phyloP scores from a whole-genome alignment of 2,329 filamentous ascomycete genomes.

The Aquanectria penicillioides region DNA sequence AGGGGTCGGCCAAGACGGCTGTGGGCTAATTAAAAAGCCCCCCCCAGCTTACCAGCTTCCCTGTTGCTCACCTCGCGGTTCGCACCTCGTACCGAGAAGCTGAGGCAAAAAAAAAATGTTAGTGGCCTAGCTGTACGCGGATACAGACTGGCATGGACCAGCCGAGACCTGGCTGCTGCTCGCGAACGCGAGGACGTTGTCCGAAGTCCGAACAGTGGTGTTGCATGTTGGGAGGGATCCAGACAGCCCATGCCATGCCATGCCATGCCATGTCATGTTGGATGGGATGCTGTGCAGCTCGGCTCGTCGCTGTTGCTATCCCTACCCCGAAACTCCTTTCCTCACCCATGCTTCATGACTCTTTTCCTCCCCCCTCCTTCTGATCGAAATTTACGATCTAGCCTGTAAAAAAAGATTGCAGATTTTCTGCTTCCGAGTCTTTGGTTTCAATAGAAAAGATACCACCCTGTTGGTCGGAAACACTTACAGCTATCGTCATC shows the following conservation, averaged over 20 bases:
- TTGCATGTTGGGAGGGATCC: neutral
- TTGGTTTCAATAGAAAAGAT: neutral
- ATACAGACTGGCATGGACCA: neutral
- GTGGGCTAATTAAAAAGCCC: slow-evolving; percentile 3
- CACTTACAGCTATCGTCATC: no score
- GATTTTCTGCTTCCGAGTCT: neutral
- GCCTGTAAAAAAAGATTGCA: no score
- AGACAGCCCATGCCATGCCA: neutral
- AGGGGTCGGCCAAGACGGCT: neutral
- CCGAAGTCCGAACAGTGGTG: slow-evolving; percentile 15
- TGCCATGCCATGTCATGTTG: slow-evolving; percentile 5
- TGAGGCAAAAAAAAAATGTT: no score
- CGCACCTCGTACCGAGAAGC: no score
- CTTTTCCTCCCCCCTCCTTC: neutral
- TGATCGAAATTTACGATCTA: no score
- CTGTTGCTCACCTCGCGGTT: no score
- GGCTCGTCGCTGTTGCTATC: neutral
- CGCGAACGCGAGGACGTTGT: neutral
- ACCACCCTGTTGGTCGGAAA: no score
- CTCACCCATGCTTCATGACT: neutral
- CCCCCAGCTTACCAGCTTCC: no score
- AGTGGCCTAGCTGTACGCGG: neutral
- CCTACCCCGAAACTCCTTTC: neutral
- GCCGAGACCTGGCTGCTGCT: neutral
- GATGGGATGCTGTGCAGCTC: slow-evolving; percentile 14